A percentile compares a stretch with the other conserved stretches of the same genome.
phyloP scores from a whole-genome alignment of 495 filamentous ascomycete species.

The Bryoglossum gracile region DNA sequence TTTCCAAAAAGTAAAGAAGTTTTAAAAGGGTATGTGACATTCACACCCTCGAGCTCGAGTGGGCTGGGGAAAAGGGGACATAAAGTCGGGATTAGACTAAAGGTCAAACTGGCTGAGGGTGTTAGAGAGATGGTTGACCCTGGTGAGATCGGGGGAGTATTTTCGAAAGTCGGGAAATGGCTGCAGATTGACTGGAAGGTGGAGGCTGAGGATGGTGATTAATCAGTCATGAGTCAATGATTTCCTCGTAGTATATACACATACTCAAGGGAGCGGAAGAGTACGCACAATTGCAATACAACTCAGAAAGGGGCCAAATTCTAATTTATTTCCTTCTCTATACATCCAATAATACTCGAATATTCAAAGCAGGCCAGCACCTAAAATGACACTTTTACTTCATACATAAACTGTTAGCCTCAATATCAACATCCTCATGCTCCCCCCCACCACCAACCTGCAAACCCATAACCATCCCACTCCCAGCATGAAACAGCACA shows the following conservation, averaged over 20 bases:
- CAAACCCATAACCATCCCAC: conserved; percentile 62
- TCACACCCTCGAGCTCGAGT: conserved; percentile 2
- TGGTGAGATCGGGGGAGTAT: conserved; percentile 10
- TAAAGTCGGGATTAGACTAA: conserved; percentile 20
- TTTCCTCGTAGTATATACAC: too few species aligned
- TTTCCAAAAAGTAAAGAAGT: conserved; percentile 7
- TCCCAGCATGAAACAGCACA: conserved; percentile 72
- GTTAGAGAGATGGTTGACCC: not conserved
- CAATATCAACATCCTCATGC: not conserved
- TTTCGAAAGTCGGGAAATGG: conserved; percentile 22
- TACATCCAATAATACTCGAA: too few species aligned
- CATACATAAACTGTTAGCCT: too few species aligned
- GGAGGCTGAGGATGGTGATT: conserved; percentile 19
- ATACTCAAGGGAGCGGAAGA: too few species aligned
- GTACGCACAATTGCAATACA: too few species aligned
- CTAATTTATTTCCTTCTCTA: too few species aligned
- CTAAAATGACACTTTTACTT: not conserved
- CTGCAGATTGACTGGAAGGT: conserved; percentile 19
- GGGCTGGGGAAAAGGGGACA: conserved; percentile 22
- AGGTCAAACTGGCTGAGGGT: not conserved
- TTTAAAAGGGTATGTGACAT: not conserved
- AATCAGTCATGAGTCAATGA: too few species aligned
- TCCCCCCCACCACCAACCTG: conserved; percentile 6
- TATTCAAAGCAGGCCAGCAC: not conserved
- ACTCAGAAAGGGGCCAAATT: too few species aligned